Conservation (phyloP, 78 protist genomes). For the Carpediemonas membranifera region DNA sequence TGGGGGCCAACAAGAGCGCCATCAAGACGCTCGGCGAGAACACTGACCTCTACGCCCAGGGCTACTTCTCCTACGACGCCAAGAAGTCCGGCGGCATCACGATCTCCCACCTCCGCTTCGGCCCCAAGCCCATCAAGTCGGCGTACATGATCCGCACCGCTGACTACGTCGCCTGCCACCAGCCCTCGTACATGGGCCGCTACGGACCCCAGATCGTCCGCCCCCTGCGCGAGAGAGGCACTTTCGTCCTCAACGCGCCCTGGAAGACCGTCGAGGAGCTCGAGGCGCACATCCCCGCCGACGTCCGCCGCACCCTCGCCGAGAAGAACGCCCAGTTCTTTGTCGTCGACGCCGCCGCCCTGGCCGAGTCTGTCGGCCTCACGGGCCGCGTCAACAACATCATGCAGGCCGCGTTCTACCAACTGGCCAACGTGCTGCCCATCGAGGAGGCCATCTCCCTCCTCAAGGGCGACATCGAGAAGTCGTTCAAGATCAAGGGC, state of each 20-base stretch:
- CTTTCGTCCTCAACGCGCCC: slow-evolving; percentile 43
- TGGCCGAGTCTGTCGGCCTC: slow-evolving; percentile 33
- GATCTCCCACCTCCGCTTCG: slow-evolving; percentile 58
- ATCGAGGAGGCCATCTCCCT: slow-evolving; percentile 45
- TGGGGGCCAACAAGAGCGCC: slow-evolving; percentile 60
- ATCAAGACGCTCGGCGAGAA: slow-evolving; percentile 43
- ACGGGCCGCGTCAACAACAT: slow-evolving; percentile 24
- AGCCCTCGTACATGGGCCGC: slow-evolving; percentile 20
- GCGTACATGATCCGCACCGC: slow-evolving; percentile 38
- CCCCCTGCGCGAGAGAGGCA: slow-evolving; percentile 16
- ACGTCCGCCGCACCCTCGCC: slow-evolving; percentile 30
- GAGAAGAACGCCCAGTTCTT: slow-evolving; percentile 27
- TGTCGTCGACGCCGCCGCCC: slow-evolving; percentile 38
- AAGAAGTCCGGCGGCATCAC: slow-evolving; percentile 53
- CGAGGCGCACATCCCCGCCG: slow-evolving; percentile 33
- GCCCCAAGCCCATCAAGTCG: slow-evolving; percentile 36
- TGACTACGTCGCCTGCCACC: slow-evolving; percentile 54
- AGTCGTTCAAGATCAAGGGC: slow-evolving; percentile 43
- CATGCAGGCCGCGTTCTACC: slow-evolving; percentile 56
- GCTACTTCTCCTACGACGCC: slow-evolving; percentile 55
- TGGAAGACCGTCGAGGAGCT: slow-evolving; percentile 28
- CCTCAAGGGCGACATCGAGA: slow-evolving; percentile 31
- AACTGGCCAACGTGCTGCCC: slow-evolving; percentile 38
- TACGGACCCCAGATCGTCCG: slow-evolving; percentile 7
- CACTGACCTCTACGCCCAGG: slow-evolving; percentile 39